Evolutionary conservation across 2,329 filamentous ascomycete genomes (phyloP), one percentile per base, ranked within the genome.

Genomic region (Colletotrichum brevisporum): DNA sequence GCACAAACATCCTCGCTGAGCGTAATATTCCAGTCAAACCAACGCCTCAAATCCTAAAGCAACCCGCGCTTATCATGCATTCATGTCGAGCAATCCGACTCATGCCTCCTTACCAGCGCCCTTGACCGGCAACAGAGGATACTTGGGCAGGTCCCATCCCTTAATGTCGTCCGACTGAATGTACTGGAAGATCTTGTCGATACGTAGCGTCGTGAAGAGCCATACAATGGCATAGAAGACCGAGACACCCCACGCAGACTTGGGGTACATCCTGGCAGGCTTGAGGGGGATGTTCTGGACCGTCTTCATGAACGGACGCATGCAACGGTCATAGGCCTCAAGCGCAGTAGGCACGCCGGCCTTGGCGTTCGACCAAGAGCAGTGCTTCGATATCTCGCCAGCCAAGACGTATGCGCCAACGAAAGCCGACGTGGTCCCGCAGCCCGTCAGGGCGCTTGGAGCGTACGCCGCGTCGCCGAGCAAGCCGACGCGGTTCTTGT

Each of bases 341-440:
- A 86, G 76, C 24, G 81, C 85, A 0, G 52, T 64, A 9, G 67
- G 31, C 9, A 83, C 71, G 13, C 75, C 73, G 8, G 60, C 52
- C 65, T 48, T 47, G 15, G 26, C 67, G 31, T 18, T 13, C 16
- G 43, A 18, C 12, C 43, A 26, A 16, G 51, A 50, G 51, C 67
- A 69, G 43, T 79, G 74, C 39, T 75, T 74, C 26, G 75, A 74
- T 15, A 87, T 76, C 76, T 88, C 88, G 2, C 88, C 88, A 0
- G 88, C 88, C 4, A 91, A 78, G 2, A 89, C 76, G 73, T 90
- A 90, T 0, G 86, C 85, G 0, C 84, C 84, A 0, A 85, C 74
- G 0, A 90, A 73, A 0, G 83, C 82, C 0, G 80, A 72, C 2
- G 83, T 84, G 0, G 86, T 88, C 0, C 88, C 87, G 78, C 85